Percentiles rank a stretch among this genome's conserved stretches.
Evolutionary conservation across 305 asterid species (phyloP).

Genomic region (Coffea humblotiana): DNA sequence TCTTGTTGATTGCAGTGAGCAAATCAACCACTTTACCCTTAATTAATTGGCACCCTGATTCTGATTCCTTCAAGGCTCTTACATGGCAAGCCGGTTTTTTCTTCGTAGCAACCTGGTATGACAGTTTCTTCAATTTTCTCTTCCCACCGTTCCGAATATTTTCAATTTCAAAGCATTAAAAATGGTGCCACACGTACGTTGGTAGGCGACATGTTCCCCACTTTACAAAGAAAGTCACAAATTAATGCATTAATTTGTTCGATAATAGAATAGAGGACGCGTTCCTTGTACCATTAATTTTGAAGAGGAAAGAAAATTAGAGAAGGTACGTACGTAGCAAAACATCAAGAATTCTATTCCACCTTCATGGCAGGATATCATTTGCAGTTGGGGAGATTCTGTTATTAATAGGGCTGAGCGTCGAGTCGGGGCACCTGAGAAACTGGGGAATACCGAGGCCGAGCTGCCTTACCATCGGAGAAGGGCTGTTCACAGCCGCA

Average conservation of each 20-base stretch:
- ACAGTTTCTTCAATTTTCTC: background rate
- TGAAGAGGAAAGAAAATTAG: no score
- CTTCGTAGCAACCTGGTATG: constrained; percentile 79
- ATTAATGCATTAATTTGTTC: no score
- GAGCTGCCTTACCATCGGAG: constrained; percentile 50
- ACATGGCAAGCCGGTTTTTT: constrained; percentile 80
- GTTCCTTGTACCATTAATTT: no score
- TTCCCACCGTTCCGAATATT: background rate
- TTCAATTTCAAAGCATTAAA: background rate
- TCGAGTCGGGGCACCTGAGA: constrained; percentile 86
- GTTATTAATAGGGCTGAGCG: constrained; percentile 67
- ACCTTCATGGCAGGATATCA: constrained; percentile 43
- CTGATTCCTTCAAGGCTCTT: constrained; percentile 43
- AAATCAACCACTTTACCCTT: constrained; percentile 46
- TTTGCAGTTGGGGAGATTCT: constrained; percentile 82
- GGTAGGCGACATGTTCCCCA: background rate
- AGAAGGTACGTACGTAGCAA: no score
- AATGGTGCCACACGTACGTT: no score
- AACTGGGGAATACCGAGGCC: constrained; percentile 61
- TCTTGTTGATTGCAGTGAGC: constrained; percentile 61
- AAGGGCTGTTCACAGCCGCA: constrained; percentile 79
- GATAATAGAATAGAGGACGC: no score
- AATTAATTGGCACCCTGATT: constrained; percentile 55
- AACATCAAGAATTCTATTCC: background rate
- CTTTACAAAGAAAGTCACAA: background rate